Base-by-base conservation (phyloP, 163 green algal genomes). In the Chlorella variabilis region DNA sequence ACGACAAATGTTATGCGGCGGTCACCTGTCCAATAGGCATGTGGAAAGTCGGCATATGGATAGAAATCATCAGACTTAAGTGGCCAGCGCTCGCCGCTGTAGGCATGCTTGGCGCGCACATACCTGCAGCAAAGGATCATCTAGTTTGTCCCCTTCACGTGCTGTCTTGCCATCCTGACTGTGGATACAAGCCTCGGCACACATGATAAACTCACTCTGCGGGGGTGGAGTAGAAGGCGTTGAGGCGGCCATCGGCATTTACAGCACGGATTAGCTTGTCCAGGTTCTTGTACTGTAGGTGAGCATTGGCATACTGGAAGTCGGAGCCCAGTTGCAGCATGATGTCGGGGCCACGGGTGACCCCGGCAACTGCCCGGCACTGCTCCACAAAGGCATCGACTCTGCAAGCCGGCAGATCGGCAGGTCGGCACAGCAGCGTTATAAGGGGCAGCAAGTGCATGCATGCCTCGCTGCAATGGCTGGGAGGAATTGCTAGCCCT, bases 61-160 rank as follows among this genome's bases (percentile, higher is more conserved):
- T 98, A 98, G 86, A 97, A 96, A 81, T 98, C 95, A 76, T 96
- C 92, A 3, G 79, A 87, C 82, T 96, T 97, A 17, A 95, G 78
- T 6, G 91, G 88, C 91, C 92, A 98, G n/a, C 67, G 80, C 0
- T 75, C 23, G n/a, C n/a, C n/a, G n/a, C 90, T 86, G 78, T 92
- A 92, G 9, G 38, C 61, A 58, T 94, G 81, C 84, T 97, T 97
- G 45, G 90, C 93, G 13, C 67, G 87, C 0, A 93, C 82, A 70
- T 98, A 98, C 0, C 80, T 83, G 38, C 51, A 63, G 23, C 15
- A 54, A 41, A 33, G 36, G 21, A 21, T 15, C 2, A 61, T 11
- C 45, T n/a, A n/a, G n/a, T n/a, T n/a, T n/a, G n/a, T n/a, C n/a
- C n/a, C n/a, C n/a, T n/a, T n/a, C n/a, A n/a, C n/a, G n/a, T n/a